Percentiles rank a stretch among this genome's conserved stretches.
These are phyloP conservation scores for Pisolithus thermaeus DNA, from an alignment of 1,284 basidiomycete genomes.

Conservation along the genomic window DNA sequence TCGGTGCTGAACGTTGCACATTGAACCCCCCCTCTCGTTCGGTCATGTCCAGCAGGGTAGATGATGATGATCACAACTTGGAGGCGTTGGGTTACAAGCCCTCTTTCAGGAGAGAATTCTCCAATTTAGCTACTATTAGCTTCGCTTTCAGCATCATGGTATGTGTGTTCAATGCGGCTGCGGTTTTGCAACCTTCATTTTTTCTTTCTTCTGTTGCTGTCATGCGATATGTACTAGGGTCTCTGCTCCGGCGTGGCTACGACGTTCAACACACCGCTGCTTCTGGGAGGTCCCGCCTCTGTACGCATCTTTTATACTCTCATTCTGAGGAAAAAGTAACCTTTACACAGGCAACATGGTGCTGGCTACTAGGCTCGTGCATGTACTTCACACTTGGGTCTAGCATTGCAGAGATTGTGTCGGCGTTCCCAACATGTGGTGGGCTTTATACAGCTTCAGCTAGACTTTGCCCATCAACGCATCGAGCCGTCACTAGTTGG, in stretches of 20 bases:
- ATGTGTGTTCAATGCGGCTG: not conserved
- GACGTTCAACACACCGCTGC: slow-evolving; percentile 73
- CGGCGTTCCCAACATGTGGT: slow-evolving; percentile 76
- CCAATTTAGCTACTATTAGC: slow-evolving; percentile 66
- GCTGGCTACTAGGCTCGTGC: slow-evolving; percentile 67
- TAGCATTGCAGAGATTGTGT: slow-evolving; percentile 73
- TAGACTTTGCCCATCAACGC: slow-evolving; percentile 58
- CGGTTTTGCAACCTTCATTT: not conserved
- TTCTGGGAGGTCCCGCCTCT: slow-evolving; percentile 68
- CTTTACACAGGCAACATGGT: slow-evolving; percentile 57
- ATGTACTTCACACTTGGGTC: slow-evolving; percentile 78
- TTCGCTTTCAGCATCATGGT: slow-evolving; percentile 13
- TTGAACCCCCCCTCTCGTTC: not conserved
- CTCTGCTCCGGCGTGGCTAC: slow-evolving; percentile 74
- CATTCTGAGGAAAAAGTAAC: slow-evolving; percentile 1
- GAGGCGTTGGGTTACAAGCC: slow-evolving; percentile 64
- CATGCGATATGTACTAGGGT: slow-evolving; percentile 37
- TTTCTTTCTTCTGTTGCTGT: not conserved
- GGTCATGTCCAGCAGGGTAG: slow-evolving; percentile 1
- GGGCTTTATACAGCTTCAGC: slow-evolving; percentile 80
- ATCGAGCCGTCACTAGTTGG: slow-evolving; percentile 68
- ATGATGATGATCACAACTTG: slow-evolving; percentile 54
- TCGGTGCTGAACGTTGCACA: not conserved
- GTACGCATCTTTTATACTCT: slow-evolving; percentile 30
- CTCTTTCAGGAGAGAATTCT: no score